Conservation (phyloP, 352 stramenopile genomes). For the Hyaloperonospora arabidopsidis region DNA sequence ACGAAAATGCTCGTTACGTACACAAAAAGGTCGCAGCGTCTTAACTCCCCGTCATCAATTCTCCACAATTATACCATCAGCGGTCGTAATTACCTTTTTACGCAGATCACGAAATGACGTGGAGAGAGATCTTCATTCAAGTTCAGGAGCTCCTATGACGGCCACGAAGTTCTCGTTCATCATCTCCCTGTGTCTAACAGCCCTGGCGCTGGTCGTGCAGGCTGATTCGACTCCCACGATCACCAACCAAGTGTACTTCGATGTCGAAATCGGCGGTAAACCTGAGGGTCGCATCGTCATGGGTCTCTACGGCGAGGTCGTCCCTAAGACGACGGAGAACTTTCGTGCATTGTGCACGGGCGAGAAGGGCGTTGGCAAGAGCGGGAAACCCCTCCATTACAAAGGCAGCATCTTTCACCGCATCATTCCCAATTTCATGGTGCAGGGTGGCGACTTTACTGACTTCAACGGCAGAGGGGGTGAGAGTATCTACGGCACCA, state of each 20-base stretch:
- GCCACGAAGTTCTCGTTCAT: no score
- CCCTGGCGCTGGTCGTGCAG: constrained; percentile 26
- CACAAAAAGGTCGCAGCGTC: no score
- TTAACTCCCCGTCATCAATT: no score
- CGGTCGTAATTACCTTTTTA: no score
- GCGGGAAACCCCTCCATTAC: constrained; percentile 95
- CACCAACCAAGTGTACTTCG: constrained; percentile 93
- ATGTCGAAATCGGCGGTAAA: constrained; percentile 91
- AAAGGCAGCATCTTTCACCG: constrained; percentile 95
- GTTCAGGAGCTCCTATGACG: no score
- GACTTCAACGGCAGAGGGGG: constrained; percentile 68
- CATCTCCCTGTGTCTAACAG: no score
- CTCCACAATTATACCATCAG: no score
- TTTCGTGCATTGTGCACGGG: constrained; percentile 97
- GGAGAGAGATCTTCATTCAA: no score
- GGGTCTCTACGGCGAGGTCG: constrained; percentile 75
- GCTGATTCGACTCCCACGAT: constrained; percentile 58
- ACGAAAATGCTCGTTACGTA: no score
- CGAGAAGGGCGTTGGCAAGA: constrained; percentile 90
- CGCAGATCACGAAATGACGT: no score
- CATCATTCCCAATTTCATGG: constrained; percentile 94
- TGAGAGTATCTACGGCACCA: constrained; percentile 72
- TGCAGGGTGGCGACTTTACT: constrained; percentile 83
- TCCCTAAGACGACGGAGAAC: constrained; percentile 89
- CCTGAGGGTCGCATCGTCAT: constrained; percentile 77